These are phyloP conservation scores for Diplocarpon rosae DNA, from an alignment of 2,329 filamentous ascomycete species.

Conservation along the genomic window DNA sequence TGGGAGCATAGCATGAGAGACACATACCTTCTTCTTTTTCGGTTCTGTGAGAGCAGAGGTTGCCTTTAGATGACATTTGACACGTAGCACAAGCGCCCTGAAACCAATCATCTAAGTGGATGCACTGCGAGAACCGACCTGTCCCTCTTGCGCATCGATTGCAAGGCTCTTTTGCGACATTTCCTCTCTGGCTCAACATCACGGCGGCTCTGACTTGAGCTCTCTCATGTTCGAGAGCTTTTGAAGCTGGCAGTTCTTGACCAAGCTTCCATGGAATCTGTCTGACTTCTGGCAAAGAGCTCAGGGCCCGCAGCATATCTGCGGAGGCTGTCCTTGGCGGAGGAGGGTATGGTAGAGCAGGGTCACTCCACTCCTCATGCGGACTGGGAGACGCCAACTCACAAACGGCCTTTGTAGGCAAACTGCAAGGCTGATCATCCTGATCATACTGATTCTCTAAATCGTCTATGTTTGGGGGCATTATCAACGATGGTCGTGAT, in stretches of 20 bases:
- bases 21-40: slow-evolving; percentile 6
- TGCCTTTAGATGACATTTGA: slow-evolving; percentile 17
- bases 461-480: no score
- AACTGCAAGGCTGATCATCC: no score
- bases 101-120: slow-evolving; percentile 16
- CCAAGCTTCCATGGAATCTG: slow-evolving; percentile 18
- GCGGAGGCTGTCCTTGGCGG: not conserved
- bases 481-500: no score
- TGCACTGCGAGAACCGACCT: slow-evolving; percentile 16
- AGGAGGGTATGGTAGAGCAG: not conserved
- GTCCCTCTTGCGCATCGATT: slow-evolving; percentile 12
- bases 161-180: slow-evolving; percentile 14
- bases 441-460: no score
- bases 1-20: not conserved
- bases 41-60: slow-evolving; percentile 14
- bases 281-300: slow-evolving; percentile 16
- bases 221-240: slow-evolving; percentile 12
- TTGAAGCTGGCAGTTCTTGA: slow-evolving; percentile 13
- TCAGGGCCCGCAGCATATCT: slow-evolving; percentile 11
- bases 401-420: no score
- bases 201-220: slow-evolving; percentile 17
- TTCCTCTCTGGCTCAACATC: slow-evolving; percentile 15
- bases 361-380: no score
- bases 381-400: no score
- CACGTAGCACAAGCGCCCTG: slow-evolving; percentile 21